Evolutionary conservation across 2,329 filamentous ascomycete species (phyloP).

Genomic region (Sarocladium kiliense): DNA sequence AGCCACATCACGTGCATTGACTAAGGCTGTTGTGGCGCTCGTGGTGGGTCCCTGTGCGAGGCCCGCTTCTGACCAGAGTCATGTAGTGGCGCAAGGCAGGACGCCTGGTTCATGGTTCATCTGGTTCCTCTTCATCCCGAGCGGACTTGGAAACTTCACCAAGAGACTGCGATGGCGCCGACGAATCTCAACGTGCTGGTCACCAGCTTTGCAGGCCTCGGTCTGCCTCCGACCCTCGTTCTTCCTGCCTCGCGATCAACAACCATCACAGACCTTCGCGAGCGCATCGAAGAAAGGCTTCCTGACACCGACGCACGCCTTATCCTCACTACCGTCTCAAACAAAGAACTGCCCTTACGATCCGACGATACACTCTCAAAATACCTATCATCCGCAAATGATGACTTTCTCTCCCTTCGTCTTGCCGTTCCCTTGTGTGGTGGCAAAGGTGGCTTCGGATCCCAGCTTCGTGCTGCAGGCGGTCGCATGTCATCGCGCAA

Average conservation of each 20-base stretch:
- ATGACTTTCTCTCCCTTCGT: conserved; percentile 76
- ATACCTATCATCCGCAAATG: conserved; percentile 50
- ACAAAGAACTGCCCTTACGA: conserved; percentile 58
- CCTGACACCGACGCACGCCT: conserved; percentile 56
- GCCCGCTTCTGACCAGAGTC: neutral
- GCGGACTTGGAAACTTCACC: neutral
- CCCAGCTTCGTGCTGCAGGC: conserved; percentile 90
- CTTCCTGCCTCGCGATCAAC: conserved; percentile 65
- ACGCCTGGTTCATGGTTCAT: neutral
- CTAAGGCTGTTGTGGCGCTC: neutral
- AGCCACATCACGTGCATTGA: conserved; percentile 26
- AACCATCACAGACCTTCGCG: conserved; percentile 62
- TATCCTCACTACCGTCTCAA: conserved; percentile 76
- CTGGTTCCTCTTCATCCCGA: neutral
- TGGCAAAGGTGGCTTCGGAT: conserved; percentile 97
- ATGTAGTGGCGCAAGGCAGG: neutral
- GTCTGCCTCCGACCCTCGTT: conserved; percentile 75
- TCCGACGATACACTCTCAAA: conserved; percentile 53
- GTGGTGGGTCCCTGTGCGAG: neutral
- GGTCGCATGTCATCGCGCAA: conserved; percentile 97
- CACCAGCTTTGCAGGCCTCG: conserved; percentile 76
- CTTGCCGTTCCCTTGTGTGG: conserved; percentile 76
- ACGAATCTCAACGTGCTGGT: conserved; percentile 73
- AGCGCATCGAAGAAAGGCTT: conserved; percentile 55
- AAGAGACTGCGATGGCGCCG: conserved; percentile 41